Evolutionary conservation across 495 filamentous ascomycete species (phyloP).

Genomic region (Trichocladium uniseriatum): DNA sequence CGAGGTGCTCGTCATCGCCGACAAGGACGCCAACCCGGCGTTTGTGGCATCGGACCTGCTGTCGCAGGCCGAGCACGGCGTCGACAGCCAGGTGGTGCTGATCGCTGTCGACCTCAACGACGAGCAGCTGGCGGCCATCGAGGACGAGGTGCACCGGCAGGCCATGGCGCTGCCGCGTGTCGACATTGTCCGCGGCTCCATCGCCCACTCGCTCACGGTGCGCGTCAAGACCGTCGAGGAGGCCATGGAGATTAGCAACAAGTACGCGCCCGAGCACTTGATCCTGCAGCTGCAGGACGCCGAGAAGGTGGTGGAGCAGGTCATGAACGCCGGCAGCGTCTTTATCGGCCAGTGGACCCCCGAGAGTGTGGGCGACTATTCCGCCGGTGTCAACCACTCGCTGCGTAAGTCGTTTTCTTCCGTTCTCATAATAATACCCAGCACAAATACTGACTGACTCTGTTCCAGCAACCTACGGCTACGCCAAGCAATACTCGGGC

Average conservation of each 20-base stretch:
- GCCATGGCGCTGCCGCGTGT: constrained; percentile 82
- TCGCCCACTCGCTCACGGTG: constrained; percentile 83
- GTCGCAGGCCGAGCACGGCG: constrained; percentile 92
- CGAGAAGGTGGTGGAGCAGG: constrained; percentile 57
- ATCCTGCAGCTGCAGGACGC: constrained; percentile 81
- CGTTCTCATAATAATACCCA: not conserved
- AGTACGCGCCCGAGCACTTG: constrained; percentile 95
- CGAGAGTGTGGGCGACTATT: constrained; percentile 95
- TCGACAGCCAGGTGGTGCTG: constrained; percentile 88
- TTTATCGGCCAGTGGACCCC: constrained; percentile 95
- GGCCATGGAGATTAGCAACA: constrained; percentile 80
- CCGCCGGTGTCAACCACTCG: constrained; percentile 93
- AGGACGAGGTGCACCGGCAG: constrained; percentile 82
- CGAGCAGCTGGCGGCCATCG: constrained; percentile 63
- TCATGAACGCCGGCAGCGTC: constrained; percentile 92
- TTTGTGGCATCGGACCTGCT: constrained; percentile 94
- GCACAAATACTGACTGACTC: no score
- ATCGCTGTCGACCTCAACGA: constrained; percentile 77
- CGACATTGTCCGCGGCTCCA: constrained; percentile 86
- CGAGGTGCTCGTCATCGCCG: constrained; percentile 93
- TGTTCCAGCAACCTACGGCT: constrained; percentile 79
- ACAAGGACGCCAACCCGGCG: constrained; percentile 77
- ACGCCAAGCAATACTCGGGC: constrained; percentile 94
- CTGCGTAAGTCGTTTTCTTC: constrained; percentile 58
- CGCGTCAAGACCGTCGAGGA: constrained; percentile 70